A percentile compares a stretch with the other conserved stretches of the same genome.
Conservation (phyloP, 208 protist genomes). For the Angomonas deanei region DNA sequence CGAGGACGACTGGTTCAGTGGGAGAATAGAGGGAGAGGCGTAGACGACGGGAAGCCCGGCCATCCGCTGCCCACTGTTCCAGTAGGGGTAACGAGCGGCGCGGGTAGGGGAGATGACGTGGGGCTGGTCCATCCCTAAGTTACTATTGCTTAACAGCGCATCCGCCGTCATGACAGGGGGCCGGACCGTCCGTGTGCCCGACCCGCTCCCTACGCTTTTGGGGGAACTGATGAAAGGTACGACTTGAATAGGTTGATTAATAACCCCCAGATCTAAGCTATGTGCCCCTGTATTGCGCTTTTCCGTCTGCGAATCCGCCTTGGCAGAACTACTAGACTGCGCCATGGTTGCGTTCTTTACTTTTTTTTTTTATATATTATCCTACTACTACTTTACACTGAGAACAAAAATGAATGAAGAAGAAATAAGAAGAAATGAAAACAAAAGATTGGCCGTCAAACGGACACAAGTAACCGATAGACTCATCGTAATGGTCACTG, state of each 20-base stretch:
- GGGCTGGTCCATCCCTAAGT: background rate
- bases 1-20: background rate
- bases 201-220: background rate
- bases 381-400: no score
- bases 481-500: background rate
- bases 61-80: constrained; percentile 15
- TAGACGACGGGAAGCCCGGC: background rate
- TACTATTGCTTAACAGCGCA: background rate
- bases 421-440: background rate
- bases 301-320: no score
- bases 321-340: background rate
- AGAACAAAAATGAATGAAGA: background rate
- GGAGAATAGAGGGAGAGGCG: constrained; percentile 8
- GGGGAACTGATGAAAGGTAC: background rate
- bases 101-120: background rate
- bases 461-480: background rate
- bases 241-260: background rate
- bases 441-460: background rate
- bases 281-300: no score
- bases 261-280: background rate
- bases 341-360: no score
- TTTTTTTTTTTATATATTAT: no score
- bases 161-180: background rate
- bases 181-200: background rate
- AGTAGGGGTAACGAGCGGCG: constrained; percentile 15